Evolutionary conservation across 2,329 filamentous ascomycete genomes (phyloP).

Genomic region (Fusarium cicatricum): DNA sequence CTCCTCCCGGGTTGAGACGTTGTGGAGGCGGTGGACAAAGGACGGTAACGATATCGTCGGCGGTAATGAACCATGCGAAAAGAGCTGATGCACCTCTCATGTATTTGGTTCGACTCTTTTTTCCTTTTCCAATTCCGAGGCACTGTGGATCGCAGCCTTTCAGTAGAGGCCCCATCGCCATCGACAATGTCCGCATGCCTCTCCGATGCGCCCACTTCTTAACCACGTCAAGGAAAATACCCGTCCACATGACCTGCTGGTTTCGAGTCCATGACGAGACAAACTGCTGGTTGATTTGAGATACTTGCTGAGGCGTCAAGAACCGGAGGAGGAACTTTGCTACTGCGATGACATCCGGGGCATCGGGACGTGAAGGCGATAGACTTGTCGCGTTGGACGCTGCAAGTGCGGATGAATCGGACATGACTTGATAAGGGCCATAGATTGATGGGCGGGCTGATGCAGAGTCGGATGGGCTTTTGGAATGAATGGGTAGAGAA

Average conservation of each 20-base stretch:
- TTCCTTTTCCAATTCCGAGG: background rate
- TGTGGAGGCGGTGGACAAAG: conserved; percentile 28
- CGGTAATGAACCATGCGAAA: conserved; percentile 24
- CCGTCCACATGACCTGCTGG: conserved; percentile 31
- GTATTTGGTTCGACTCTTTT: conserved; percentile 7
- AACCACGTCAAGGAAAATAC: conserved; percentile 14
- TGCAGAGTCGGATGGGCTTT: too few species aligned
- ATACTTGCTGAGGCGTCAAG: background rate
- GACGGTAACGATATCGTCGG: conserved; percentile 19
- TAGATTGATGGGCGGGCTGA: too few species aligned
- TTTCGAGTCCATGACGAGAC: conserved; percentile 9
- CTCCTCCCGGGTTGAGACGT: conserved; percentile 22
- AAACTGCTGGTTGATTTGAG: conserved; percentile 1
- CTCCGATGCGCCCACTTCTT: conserved; percentile 29
- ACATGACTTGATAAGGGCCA: background rate
- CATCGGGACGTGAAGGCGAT: background rate
- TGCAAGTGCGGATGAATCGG: background rate
- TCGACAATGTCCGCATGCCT: conserved; percentile 24
- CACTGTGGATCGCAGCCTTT: background rate
- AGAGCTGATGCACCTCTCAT: conserved; percentile 33
- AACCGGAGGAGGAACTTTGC: background rate
- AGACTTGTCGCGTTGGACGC: too few species aligned
- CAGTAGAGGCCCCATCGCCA: conserved; percentile 24
- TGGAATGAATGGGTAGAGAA: too few species aligned
- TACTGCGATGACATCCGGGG: background rate